Percentiles rank a stretch among this genome's conserved stretches.
Evolutionary conservation across 192 early-diverging fungal genomes (phyloP).

Genomic region (Entrophospora sp.): DNA sequence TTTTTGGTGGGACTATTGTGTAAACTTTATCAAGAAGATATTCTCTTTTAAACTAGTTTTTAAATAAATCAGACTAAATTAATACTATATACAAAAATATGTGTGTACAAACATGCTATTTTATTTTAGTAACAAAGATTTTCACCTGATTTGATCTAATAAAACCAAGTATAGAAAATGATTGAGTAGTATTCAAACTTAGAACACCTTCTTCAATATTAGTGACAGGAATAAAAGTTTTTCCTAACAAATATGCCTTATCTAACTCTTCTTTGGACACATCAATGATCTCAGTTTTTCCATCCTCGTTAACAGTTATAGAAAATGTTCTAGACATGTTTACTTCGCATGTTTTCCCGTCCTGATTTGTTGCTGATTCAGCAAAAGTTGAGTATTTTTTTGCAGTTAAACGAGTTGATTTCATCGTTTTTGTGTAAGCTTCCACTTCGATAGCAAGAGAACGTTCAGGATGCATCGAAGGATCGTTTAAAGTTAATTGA

Average conservation of each 20-base stretch:
- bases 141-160: constrained; percentile 36
- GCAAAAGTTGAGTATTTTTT: constrained; percentile 59
- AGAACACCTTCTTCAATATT: constrained; percentile 52
- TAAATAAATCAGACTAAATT: background rate
- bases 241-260: constrained; percentile 60
- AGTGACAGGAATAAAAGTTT: constrained; percentile 53
- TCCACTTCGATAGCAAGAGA: constrained; percentile 43
- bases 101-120: background rate
- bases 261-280: constrained; percentile 45
- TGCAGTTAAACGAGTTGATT: constrained; percentile 43
- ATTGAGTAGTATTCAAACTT: constrained; percentile 45
- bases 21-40: constrained; percentile 45
- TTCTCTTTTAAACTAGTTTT: constrained; percentile 44
- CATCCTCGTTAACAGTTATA: constrained; percentile 23
- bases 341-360: constrained; percentile 30
- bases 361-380: constrained; percentile 27
- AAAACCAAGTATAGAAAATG: constrained; percentile 56
- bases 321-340: constrained; percentile 26
- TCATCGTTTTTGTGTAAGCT: constrained; percentile 47
- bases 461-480: constrained; percentile 28
- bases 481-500: constrained; percentile 45
- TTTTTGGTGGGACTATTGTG: constrained; percentile 40
- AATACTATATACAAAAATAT: background rate
- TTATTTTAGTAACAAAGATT: background rate
- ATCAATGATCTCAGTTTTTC: constrained; percentile 23